Conservation (phyloP, 2,329 filamentous ascomycete genomes). For the Fusarium siculi region DNA sequence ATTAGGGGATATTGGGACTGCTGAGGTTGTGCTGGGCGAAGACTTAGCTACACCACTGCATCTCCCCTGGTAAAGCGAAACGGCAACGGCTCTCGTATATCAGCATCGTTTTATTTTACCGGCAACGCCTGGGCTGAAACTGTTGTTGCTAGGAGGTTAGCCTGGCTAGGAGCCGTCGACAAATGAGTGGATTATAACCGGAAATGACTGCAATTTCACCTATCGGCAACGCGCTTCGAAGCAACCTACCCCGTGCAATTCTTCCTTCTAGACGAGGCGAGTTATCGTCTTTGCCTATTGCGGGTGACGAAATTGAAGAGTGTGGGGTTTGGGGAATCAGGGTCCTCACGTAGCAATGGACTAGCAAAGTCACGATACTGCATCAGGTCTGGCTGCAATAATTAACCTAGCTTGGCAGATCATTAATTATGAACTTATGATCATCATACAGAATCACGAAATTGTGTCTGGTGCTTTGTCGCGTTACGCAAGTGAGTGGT, state of each 20-base stretch:
- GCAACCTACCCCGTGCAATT: background rate
- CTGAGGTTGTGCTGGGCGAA: constrained; percentile 70
- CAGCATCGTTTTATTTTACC: background rate
- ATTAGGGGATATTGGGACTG: constrained; percentile 74
- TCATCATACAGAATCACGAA: constrained; percentile 3
- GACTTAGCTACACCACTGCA: constrained; percentile 71
- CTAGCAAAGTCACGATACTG: constrained; percentile 30
- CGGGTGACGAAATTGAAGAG: constrained; percentile 6
- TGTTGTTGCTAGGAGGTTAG: background rate
- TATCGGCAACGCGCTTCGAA: constrained; percentile 3
- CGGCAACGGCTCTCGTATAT: background rate
- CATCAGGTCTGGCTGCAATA: constrained; percentile 8
- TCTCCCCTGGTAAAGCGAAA: constrained; percentile 67
- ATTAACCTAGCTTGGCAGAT: constrained; percentile 17
- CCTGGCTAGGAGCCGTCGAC: background rate
- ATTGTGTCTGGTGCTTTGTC: background rate
- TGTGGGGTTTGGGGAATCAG: constrained; percentile 38
- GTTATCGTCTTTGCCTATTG: constrained; percentile 9
- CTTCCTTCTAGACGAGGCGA: constrained; percentile 21
- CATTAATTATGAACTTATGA: constrained; percentile 18
- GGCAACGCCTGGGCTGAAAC: background rate
- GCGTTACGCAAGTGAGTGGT: background rate
- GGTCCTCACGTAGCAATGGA: constrained; percentile 19
- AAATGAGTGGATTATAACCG: constrained; percentile 6
- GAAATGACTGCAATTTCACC: constrained; percentile 35